These are phyloP conservation scores for Apiospora saccharicola DNA, from an alignment of 2,329 filamentous ascomycete genomes.

Conservation along the genomic window DNA sequence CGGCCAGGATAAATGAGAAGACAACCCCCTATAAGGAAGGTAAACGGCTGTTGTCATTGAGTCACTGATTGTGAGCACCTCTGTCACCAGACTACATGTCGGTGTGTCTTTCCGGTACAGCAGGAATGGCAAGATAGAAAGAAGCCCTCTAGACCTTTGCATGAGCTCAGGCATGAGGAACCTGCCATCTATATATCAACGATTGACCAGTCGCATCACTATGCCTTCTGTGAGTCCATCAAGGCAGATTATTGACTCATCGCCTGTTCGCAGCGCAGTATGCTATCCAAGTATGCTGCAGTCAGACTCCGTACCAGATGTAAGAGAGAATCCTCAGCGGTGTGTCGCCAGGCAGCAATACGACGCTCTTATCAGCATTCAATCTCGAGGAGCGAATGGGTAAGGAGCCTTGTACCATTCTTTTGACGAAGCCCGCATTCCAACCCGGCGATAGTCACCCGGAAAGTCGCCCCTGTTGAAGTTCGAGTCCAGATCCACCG, in stretches of 20 bases:
- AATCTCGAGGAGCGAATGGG: background rate
- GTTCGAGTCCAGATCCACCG: background rate
- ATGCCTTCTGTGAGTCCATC: background rate
- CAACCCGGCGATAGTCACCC: background rate
- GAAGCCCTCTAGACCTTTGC: background rate
- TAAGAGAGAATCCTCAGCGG: too few relatives aligned
- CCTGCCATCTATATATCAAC: background rate
- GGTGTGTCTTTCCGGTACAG: background rate
- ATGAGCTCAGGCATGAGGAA: background rate
- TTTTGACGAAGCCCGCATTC: background rate
- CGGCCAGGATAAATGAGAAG: background rate
- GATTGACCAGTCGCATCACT: background rate
- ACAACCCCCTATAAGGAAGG: background rate
- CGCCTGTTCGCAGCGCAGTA: background rate
- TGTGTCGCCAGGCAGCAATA: background rate
- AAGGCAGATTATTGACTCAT: too few relatives aligned
- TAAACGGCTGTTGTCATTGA: background rate
- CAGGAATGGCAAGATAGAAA: background rate
- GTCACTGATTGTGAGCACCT: background rate
- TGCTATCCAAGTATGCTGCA: background rate
- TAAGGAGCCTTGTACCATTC: background rate
- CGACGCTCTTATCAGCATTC: background rate
- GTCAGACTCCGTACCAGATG: background rate
- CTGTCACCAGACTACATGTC: too few relatives aligned
- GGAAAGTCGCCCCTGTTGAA: slow-evolving; percentile 2